Evolutionary conservation across 768 basidiomycete genomes (phyloP), one percentile per base, ranked within the genome.

Genomic region (Chalciporus chontae): DNA sequence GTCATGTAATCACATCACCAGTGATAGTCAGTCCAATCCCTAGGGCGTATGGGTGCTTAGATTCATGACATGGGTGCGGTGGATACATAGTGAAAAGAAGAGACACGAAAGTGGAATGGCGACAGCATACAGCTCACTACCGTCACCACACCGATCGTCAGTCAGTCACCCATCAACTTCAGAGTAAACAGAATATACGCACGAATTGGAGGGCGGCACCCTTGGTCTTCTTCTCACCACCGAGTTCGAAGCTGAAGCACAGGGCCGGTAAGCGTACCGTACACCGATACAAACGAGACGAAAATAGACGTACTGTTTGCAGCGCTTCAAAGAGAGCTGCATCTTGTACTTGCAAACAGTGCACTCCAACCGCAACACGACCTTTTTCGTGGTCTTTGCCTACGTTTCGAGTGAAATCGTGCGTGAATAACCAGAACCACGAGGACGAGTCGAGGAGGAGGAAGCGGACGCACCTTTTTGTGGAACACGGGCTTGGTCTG

Each of bases 401-500:
- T 91, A 67, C 29, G 13, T 31, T 29, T 11, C 29, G 29, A 31
- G 29, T 13, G 8, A 1, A 31, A 31, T 31, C 10, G 29, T 31
- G 29, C 29, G 29, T 31, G 29, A 31, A 8, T 26, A 6, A 26
- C 26, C 26, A 1, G 13, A 31, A 13, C 9, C 9, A 31, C 29
- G 29, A 10, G 29, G 29, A 11, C 29, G 29, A 10, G 27, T 29
- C 10, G 27, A 29, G 27, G 10, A 11, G 9, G 4, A 11, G 13
- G 10, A 31, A 27, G 24, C 8, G 10, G 8, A 18, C 5, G 9
- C 40, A 66, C 93, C 87, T 96, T 98, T 82, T 99, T 99, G 90
- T 99, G 96, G 88, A 99, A 99, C 75, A 99, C 94, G 54, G 95
- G 95, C 79, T 99, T 99, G 52, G 95, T 99, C 81, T 99, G 95